Percentiles rank a stretch among this genome's conserved stretches.
Evolutionary conservation across 192 early-diverging fungal species (phyloP).

Genomic region (Lunasporangiospora selenospora): DNA sequence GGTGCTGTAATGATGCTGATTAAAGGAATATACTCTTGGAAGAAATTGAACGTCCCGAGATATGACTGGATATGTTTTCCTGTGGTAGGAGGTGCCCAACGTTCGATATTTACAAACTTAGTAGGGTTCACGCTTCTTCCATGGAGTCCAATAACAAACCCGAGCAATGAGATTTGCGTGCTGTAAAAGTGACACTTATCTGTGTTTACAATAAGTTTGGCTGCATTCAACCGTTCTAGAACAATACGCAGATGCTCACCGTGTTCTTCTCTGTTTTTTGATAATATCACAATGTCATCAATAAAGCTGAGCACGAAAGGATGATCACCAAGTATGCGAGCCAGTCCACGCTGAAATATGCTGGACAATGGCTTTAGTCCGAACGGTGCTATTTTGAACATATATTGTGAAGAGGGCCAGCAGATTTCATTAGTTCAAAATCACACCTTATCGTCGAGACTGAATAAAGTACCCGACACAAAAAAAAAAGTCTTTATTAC

Average conservation of each 20-base stretch:
- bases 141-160: conserved; percentile 1
- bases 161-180: conserved; percentile 14
- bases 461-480: too few relatives aligned
- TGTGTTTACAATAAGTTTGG: conserved; percentile 19
- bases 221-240: conserved; percentile 14
- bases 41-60: conserved; percentile 29
- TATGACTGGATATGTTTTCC: conserved; percentile 29
- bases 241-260: neutral
- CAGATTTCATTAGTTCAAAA: too few relatives aligned
- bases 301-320: conserved; percentile 19
- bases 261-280: neutral
- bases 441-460: too few relatives aligned
- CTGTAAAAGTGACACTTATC: conserved; percentile 30
- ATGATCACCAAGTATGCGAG: conserved; percentile 16
- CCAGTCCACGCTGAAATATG: conserved; percentile 12
- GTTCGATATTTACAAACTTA: conserved; percentile 23
- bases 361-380: conserved; percentile 29
- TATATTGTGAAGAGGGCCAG: too few relatives aligned
- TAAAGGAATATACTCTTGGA: conserved; percentile 17
- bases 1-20: conserved; percentile 10
- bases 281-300: conserved; percentile 23
- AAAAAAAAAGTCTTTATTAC: too few relatives aligned
- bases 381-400: conserved; percentile 27
- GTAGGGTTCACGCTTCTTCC: conserved; percentile 14
- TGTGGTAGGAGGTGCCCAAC: conserved; percentile 20